Evolutionary conservation across 2,329 filamentous ascomycete species (phyloP).

Genomic region (Penicillium brevicompactum): DNA sequence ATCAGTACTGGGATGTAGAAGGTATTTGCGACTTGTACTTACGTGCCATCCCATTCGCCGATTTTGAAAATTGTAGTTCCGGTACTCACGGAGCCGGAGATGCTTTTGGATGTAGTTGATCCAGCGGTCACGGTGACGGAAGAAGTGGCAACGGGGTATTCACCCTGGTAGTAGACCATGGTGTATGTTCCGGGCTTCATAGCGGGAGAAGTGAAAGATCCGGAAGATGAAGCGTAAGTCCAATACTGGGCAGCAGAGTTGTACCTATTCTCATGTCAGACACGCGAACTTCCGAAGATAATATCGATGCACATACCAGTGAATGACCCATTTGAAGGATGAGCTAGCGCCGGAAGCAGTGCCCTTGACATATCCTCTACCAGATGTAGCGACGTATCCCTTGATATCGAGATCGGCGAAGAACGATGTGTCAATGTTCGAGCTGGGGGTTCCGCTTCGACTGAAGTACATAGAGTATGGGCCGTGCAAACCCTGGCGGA

Average conservation of each 20-base stretch:
- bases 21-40: constrained; percentile 5
- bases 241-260: constrained; percentile 67
- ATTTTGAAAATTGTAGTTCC: constrained; percentile 64
- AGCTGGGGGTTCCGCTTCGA: constrained; percentile 57
- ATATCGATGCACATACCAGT: constrained; percentile 51
- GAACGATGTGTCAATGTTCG: constrained; percentile 58
- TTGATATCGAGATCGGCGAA: constrained; percentile 60
- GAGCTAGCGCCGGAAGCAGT: constrained; percentile 60
- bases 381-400: constrained; percentile 59
- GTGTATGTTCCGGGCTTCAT: constrained; percentile 71
- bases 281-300: neutral
- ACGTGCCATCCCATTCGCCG: constrained; percentile 65
- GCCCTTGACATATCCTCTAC: constrained; percentile 62
- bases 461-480: constrained; percentile 66
- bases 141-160: constrained; percentile 57
- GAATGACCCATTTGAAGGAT: constrained; percentile 59
- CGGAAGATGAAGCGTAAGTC: constrained; percentile 57
- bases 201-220: constrained; percentile 63
- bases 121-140: constrained; percentile 56
- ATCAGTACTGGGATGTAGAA: constrained; percentile 12
- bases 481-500: constrained; percentile 65
- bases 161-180: constrained; percentile 66
- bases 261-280: constrained; percentile 36
- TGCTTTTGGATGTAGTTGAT: constrained; percentile 51
- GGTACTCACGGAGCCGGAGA: constrained; percentile 52